phyloP scores from a whole-genome alignment of 2,329 filamentous ascomycete genomes.

The Aureobasidium sp. region DNA sequence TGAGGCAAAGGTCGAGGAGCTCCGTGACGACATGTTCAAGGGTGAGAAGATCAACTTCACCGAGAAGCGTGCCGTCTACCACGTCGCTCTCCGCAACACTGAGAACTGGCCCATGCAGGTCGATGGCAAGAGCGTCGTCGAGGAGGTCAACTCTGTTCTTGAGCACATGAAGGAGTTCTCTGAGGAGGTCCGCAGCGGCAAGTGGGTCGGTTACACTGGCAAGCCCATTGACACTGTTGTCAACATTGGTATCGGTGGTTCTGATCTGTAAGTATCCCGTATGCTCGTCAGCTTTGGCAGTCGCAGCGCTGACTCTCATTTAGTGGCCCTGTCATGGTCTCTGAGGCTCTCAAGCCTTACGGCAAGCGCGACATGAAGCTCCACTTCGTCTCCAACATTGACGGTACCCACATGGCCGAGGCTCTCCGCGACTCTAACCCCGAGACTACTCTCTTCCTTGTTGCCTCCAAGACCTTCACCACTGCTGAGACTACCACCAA shows the following conservation, averaged over 20 bases:
- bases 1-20: slow-evolving; percentile 84
- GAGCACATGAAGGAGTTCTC: slow-evolving; percentile 99
- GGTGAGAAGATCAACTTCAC: slow-evolving; percentile 99
- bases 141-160: slow-evolving; percentile 83
- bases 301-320: slow-evolving; percentile 23
- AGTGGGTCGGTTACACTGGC: slow-evolving; percentile 95
- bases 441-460: slow-evolving; percentile 96
- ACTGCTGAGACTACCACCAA: slow-evolving; percentile 97
- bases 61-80: slow-evolving; percentile 91
- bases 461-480: slow-evolving; percentile 99
- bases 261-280: slow-evolving; percentile 73
- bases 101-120: slow-evolving; percentile 75
- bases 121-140: slow-evolving; percentile 87
- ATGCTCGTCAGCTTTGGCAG: neutral
- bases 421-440: slow-evolving; percentile 82
- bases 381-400: slow-evolving; percentile 99
- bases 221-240: slow-evolving; percentile 95
- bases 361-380: slow-evolving; percentile 77
- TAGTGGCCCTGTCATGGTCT: slow-evolving; percentile 97
- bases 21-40: slow-evolving; percentile 94
- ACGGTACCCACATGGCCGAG: slow-evolving; percentile 95
- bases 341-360: slow-evolving; percentile 93
- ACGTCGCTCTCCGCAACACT: slow-evolving; percentile 87
- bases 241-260: slow-evolving; percentile 97
- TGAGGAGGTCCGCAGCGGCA: slow-evolving; percentile 84